These are phyloP conservation scores for Jatropha podagrica DNA, from an alignment of 441 rosid genomes.

Conservation along the genomic window DNA sequence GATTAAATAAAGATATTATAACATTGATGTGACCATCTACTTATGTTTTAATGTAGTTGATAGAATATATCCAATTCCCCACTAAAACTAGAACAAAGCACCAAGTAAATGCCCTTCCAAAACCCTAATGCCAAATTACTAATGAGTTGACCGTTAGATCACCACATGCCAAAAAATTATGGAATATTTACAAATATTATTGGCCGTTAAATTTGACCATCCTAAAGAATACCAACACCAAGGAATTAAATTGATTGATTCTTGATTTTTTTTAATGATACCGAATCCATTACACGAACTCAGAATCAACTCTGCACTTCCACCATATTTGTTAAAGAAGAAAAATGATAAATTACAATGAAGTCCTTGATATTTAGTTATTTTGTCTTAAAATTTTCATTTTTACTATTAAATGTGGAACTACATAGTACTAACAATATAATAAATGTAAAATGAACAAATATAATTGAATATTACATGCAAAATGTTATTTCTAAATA, in stretches of 20 bases:
- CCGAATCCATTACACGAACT: not conserved
- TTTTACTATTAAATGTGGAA: no score
- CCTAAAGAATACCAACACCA: not conserved
- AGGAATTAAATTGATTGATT: conserved; percentile 3
- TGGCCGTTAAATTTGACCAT: not conserved
- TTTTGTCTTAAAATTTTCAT: no score
- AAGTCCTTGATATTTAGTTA: no score
- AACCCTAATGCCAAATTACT: not conserved
- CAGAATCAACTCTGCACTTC: not conserved
- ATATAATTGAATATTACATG: no score
- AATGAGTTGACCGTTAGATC: conserved; percentile 16
- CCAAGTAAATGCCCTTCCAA: not conserved
- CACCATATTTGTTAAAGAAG: no score
- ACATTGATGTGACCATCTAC: conserved; percentile 20
- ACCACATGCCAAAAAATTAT: conserved; percentile 6
- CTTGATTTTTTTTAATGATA: not conserved
- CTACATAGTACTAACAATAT: no score
- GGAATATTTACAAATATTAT: not conserved
- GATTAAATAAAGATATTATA: not conserved
- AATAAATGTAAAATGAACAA: no score
- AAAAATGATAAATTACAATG: no score
- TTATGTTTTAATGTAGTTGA: not conserved
- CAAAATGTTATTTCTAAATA: no score
- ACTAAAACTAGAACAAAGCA: not conserved
- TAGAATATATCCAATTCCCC: not conserved